These are phyloP conservation scores for Phtheirospermum japonicum DNA, from an alignment of 257 asterid genomes.

Conservation along the genomic window DNA sequence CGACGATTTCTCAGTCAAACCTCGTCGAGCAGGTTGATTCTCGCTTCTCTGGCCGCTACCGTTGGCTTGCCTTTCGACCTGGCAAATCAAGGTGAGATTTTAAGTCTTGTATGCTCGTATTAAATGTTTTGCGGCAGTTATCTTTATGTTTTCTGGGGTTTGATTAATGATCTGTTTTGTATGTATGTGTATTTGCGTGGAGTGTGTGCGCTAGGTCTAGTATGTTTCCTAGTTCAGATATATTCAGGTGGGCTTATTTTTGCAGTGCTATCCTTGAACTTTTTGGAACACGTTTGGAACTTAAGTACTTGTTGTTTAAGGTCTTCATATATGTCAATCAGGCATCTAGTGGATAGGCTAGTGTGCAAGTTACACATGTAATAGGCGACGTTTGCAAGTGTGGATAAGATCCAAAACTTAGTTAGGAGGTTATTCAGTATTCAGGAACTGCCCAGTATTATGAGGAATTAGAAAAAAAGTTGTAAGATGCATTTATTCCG, in stretches of 20 bases:
- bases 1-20: conserved; percentile 87
- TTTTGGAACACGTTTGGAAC: conserved; percentile 14
- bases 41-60: conserved; percentile 81
- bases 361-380: conserved; percentile 19
- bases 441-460: conserved; percentile 19
- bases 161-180: background rate
- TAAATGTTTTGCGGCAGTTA: background rate
- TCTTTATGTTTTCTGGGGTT: background rate
- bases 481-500: background rate
- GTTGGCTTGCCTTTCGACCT: conserved; percentile 70
- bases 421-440: background rate
- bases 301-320: conserved; percentile 9
- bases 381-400: background rate
- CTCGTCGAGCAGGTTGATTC: conserved; percentile 81
- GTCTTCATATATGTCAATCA: conserved; percentile 17
- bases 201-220: conserved; percentile 16
- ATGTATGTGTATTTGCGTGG: background rate
- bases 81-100: conserved; percentile 74
- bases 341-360: background rate
- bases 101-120: conserved; percentile 15
- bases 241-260: conserved; percentile 17
- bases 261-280: background rate
- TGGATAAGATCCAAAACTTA: conserved; percentile 7
- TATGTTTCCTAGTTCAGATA: conserved; percentile 5
- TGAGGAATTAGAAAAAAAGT: background rate